phyloP scores from a whole-genome alignment of 2,329 filamentous ascomycete genomes.

The Diaporthe velutina region DNA sequence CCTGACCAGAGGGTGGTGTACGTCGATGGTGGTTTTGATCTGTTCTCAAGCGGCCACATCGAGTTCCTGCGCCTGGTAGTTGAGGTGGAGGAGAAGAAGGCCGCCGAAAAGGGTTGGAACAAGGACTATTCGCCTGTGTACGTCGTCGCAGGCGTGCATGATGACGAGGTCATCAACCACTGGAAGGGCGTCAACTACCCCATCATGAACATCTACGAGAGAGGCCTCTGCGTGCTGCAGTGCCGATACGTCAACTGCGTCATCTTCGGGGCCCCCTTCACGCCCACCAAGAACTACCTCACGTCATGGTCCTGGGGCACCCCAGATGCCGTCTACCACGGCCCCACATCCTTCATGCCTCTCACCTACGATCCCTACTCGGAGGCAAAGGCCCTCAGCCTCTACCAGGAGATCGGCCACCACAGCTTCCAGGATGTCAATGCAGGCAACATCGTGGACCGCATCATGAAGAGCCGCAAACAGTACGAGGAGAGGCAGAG shows the following conservation, averaged over 20 bases:
- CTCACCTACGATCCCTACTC: constrained; percentile 84
- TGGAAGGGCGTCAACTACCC: constrained; percentile 99
- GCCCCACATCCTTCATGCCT: constrained; percentile 92
- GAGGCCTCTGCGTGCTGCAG: constrained; percentile 93
- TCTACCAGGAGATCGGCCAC: constrained; percentile 82
- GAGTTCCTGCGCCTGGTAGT: constrained; percentile 89
- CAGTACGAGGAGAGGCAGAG: constrained; percentile 93
- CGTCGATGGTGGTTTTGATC: constrained; percentile 95
- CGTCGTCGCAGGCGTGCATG: constrained; percentile 93
- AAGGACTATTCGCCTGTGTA: constrained; percentile 86
- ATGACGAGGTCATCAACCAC: constrained; percentile 93
- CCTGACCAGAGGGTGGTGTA: constrained; percentile 90
- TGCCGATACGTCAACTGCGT: constrained; percentile 93
- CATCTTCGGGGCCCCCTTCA: constrained; percentile 91
- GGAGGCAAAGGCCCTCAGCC: constrained; percentile 83
- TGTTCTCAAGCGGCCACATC: constrained; percentile 97
- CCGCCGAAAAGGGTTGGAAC: constrained; percentile 79
- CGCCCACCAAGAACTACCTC: constrained; percentile 84
- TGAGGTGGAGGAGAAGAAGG: constrained; percentile 78
- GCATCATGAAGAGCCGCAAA: constrained; percentile 88
- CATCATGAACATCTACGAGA: constrained; percentile 99
- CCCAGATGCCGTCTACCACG: constrained; percentile 90
- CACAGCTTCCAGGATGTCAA: constrained; percentile 86
- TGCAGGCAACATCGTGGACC: constrained; percentile 80
- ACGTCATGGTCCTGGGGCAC: constrained; percentile 78